Conservation (phyloP, 768 basidiomycete species). For the Boletus subcaerulescens region DNA sequence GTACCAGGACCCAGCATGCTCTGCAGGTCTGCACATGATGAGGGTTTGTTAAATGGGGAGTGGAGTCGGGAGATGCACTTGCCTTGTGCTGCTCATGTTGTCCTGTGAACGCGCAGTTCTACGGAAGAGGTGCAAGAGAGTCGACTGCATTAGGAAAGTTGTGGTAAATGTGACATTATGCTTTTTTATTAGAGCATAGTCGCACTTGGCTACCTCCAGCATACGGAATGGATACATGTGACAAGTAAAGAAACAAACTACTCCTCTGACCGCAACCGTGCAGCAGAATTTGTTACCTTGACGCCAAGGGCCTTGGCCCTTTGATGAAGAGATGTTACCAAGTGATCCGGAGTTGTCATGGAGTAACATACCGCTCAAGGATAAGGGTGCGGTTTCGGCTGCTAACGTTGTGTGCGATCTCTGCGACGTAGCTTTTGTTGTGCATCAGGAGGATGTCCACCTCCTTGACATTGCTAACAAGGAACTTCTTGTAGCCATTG, state of each 20-base stretch:
- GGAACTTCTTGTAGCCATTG: conserved; percentile 92
- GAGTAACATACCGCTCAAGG: conserved; percentile 67
- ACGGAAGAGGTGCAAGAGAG: conserved; percentile 16
- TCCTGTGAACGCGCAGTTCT: conserved; percentile 10
- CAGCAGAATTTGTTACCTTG: conserved; percentile 92
- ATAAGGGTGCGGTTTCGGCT: conserved; percentile 92
- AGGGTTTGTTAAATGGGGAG: background rate
- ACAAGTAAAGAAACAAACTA: conserved; percentile 44
- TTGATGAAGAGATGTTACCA: conserved; percentile 12
- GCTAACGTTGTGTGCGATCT: conserved; percentile 95
- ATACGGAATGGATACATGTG: conserved; percentile 48
- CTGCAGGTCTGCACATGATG: conserved; percentile 47
- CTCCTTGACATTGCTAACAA: conserved; percentile 91
- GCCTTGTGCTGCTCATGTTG: conserved; percentile 30
- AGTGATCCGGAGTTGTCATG: background rate
- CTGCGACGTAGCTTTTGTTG: conserved; percentile 93
- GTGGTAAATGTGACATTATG: conserved; percentile 6
- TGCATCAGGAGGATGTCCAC: conserved; percentile 96
- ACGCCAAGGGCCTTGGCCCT: conserved; percentile 85
- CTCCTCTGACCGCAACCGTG: conserved; percentile 94
- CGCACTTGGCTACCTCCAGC: conserved; percentile 48
- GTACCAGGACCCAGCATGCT: conserved; percentile 94
- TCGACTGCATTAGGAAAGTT: conserved; percentile 26
- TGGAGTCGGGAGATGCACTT: background rate
- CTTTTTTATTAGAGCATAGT: conserved; percentile 40